Evolutionary conservation across 2,329 filamentous ascomycete species (phyloP).

Genomic region (Cordyceps tenuipes): DNA sequence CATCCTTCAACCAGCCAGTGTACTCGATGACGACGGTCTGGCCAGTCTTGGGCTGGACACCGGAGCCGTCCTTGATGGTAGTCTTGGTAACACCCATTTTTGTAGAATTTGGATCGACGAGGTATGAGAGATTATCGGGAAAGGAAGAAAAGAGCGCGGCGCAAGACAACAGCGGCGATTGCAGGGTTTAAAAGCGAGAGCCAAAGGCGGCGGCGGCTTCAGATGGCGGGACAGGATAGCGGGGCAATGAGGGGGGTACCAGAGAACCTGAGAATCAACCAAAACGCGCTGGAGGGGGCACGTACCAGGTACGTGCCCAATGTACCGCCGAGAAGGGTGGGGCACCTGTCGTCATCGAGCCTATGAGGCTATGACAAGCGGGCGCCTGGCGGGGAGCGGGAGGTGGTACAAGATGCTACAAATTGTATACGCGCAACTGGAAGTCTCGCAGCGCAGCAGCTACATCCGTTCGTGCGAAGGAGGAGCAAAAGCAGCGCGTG

Average conservation of each 20-base stretch:
- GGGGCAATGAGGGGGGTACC: conserved; percentile 10
- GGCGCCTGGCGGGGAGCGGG: conserved; percentile 8
- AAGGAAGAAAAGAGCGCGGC: not conserved
- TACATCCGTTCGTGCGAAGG: not conserved
- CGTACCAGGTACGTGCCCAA: not conserved
- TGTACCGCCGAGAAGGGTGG: conserved; percentile 12
- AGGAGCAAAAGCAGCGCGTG: not conserved
- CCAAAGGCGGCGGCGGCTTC: not conserved
- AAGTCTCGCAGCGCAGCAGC: conserved; percentile 5
- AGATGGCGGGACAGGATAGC: conserved; percentile 12
- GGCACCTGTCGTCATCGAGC: conserved; percentile 11
- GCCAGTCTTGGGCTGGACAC: conserved; percentile 51
- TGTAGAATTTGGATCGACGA: conserved; percentile 15
- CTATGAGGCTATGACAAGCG: conserved; percentile 12
- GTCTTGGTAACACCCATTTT: conserved; percentile 70
- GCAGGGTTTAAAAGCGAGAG: conserved; percentile 12
- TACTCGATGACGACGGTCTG: conserved; percentile 83
- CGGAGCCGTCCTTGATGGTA: conserved; percentile 52
- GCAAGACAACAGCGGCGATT: conserved; percentile 8
- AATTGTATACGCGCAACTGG: not conserved
- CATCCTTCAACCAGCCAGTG: conserved; percentile 76
- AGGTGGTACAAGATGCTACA: conserved; percentile 8
- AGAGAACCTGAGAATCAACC: not conserved
- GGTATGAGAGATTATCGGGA: not conserved
- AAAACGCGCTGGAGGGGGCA: not conserved